Percentiles rank a stretch among this genome's conserved stretches.
Evolutionary conservation across 169 alveolate species (phyloP).

Genomic region (Besnoitia besnoiti): DNA sequence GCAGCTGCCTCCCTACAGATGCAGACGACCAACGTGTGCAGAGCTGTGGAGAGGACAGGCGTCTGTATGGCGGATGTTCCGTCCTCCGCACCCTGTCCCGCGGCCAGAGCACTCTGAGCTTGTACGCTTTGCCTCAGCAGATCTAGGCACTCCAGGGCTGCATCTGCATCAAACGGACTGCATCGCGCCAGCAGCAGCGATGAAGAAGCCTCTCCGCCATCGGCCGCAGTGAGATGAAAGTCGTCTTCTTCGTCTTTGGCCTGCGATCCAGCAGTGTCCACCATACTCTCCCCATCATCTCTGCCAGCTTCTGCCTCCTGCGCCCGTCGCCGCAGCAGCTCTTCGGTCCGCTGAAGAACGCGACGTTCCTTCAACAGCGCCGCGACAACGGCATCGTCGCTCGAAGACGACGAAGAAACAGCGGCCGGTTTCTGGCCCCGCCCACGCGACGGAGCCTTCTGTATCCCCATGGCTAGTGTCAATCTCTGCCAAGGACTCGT

Average conservation of each 20-base stretch:
- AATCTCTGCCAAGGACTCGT: too few species aligned
- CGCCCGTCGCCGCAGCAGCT: neutral
- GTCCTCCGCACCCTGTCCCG: neutral
- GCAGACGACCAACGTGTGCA: neutral
- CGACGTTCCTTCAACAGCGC: neutral
- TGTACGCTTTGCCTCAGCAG: neutral
- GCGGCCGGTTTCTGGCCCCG: neutral
- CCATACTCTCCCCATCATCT: neutral
- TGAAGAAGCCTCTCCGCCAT: neutral
- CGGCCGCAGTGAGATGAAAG: neutral
- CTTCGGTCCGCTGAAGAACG: neutral
- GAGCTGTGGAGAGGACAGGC: neutral
- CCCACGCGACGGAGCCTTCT: neutral
- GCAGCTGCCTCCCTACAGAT: neutral
- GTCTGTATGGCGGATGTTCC: too few species aligned
- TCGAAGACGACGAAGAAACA: neutral
- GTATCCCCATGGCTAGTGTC: neutral
- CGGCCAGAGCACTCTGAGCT: neutral
- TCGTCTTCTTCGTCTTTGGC: neutral
- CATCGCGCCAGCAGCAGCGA: neutral
- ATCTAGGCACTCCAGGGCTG: conserved; percentile 1
- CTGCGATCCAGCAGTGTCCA: neutral
- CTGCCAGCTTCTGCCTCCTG: neutral
- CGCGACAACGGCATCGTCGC: neutral
- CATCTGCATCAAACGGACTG: conserved; percentile 18